These are phyloP conservation scores for Fraxinus albicans DNA, from an alignment of 305 asterid genomes.

Conservation along the genomic window DNA sequence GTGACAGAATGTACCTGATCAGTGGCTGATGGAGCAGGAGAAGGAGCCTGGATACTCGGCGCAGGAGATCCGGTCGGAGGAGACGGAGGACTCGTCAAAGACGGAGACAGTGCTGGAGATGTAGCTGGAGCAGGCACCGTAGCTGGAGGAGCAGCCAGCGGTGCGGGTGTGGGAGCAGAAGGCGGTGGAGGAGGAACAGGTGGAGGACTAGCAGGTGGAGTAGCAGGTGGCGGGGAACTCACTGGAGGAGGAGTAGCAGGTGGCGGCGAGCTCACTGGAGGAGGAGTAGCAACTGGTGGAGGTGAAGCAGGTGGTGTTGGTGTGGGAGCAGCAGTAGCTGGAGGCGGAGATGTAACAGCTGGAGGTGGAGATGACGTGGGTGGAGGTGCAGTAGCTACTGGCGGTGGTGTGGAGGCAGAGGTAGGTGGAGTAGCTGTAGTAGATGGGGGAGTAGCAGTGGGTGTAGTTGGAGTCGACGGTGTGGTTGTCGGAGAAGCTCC, in stretches of 20 bases:
- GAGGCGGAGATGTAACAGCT: conserved; percentile 23
- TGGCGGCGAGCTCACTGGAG: conserved; percentile 17
- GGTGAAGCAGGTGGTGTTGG: conserved; percentile 23
- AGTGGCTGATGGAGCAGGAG: conserved; percentile 64
- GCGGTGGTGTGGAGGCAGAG: conserved; percentile 31
- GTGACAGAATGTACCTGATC: conserved; percentile 52
- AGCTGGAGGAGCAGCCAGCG: conserved; percentile 49
- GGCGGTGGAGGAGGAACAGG: conserved; percentile 52
- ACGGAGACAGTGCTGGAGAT: conserved; percentile 58
- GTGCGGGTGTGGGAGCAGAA: conserved; percentile 54
- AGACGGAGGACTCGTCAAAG: conserved; percentile 50
- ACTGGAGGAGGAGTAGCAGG: conserved; percentile 30
- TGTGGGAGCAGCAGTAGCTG: conserved; percentile 19
- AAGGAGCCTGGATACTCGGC: conserved; percentile 37
- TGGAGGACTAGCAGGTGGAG: conserved; percentile 39
- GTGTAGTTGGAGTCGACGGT: conserved; percentile 29
- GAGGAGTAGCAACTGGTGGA: conserved; percentile 38
- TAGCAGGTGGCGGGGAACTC: conserved; percentile 44
- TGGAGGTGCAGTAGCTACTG: conserved; percentile 38
- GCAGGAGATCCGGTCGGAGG: conserved; percentile 57
- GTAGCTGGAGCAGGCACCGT: conserved; percentile 42
- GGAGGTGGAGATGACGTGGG: conserved; percentile 44
- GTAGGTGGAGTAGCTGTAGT: conserved; percentile 31
- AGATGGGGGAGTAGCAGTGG: conserved; percentile 20
- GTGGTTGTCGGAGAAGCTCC: conserved; percentile 32